phyloP scores from a whole-genome alignment of 192 early-diverging fungal genomes.

The Mortierella hygrophila region DNA sequence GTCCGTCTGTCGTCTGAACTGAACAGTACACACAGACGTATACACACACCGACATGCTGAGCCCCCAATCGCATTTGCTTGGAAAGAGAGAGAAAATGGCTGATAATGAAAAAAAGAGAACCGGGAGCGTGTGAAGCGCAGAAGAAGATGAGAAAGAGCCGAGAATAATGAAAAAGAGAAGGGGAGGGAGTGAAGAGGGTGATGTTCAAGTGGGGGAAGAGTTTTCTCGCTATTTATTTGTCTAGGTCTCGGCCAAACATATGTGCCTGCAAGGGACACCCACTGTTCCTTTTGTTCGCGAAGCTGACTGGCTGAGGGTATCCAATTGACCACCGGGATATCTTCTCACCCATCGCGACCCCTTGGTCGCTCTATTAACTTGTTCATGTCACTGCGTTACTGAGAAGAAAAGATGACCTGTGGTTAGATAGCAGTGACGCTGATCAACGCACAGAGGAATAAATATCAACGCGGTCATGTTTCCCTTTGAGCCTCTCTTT shows the following conservation, averaged over 20 bases:
- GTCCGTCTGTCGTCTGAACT: not conserved
- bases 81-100: not conserved
- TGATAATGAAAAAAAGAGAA: not conserved
- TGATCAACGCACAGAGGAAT: not conserved
- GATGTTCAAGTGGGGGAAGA: not conserved
- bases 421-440: not conserved
- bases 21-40: not conserved
- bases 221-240: not conserved
- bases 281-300: not conserved
- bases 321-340: not conserved
- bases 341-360: no score
- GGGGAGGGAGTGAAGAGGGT: not conserved
- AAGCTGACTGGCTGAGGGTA: not conserved
- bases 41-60: not conserved
- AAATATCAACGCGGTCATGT: not conserved
- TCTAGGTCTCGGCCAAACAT: no score
- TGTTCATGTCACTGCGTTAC: no score
- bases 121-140: not conserved
- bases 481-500: not conserved
- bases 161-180: not conserved
- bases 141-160: not conserved
- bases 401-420: not conserved
- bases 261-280: no score
- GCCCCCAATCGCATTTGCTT: not conserved
- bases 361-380: no score